A percentile compares a stretch with the other conserved stretches of the same genome.
These are phyloP conservation scores for Starmerella riodocensis DNA, from an alignment of 805 yeast genomes.

Conservation along the genomic window DNA sequence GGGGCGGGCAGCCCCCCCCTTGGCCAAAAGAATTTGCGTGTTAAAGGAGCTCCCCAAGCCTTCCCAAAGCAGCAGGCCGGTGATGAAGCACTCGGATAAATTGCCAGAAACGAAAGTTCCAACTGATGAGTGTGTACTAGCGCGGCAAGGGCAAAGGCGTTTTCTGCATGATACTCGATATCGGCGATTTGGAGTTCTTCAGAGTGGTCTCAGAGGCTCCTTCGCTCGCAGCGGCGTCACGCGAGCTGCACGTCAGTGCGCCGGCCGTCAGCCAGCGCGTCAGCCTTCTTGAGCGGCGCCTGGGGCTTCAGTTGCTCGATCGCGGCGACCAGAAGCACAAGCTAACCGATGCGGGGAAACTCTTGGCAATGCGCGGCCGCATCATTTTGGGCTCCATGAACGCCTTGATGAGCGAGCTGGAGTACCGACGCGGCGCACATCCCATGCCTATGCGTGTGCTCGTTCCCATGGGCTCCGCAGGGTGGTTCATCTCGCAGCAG, in stretches of 20 bases:
- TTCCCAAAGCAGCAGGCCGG: too few species aligned
- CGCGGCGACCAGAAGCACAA: neutral
- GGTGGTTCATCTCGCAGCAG: neutral
- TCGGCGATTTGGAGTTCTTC: neutral
- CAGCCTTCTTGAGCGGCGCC: neutral
- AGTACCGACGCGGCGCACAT: neutral
- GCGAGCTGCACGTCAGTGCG: neutral
- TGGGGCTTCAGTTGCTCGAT: neutral
- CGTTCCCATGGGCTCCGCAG: neutral
- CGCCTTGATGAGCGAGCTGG: neutral
- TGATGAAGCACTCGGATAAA: too few species aligned
- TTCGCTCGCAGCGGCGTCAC: neutral
- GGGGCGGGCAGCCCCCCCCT: too few species aligned
- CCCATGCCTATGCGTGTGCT: neutral
- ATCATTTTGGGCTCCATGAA: neutral
- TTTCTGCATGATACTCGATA: neutral
- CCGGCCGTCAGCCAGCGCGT: slow-evolving; percentile 1
- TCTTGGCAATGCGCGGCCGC: neutral
- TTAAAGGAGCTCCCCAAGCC: too few species aligned
- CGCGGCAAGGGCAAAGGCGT: too few species aligned
- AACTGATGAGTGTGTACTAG: too few species aligned
- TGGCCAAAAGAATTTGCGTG: too few species aligned
- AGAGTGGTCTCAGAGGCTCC: neutral
- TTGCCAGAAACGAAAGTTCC: too few species aligned
- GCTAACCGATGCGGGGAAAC: neutral